Evolutionary conservation across 495 filamentous ascomycete genomes (phyloP).

Genomic region (Lophiotrema nucula): DNA sequence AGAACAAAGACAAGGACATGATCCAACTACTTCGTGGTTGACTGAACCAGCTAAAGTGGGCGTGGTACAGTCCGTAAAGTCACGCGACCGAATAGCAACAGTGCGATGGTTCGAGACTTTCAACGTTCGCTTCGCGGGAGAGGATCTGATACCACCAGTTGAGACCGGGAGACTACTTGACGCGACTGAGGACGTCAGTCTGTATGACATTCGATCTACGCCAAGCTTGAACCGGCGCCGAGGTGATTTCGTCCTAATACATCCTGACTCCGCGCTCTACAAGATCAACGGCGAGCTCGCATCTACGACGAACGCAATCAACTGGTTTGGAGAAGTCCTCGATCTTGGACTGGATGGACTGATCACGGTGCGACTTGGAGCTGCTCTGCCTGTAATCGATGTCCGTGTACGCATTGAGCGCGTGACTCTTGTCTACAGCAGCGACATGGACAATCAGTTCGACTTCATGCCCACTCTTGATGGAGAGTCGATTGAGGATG

Average conservation of each 20-base stretch:
- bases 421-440: slow-evolving; percentile 40
- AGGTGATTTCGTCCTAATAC: slow-evolving; percentile 54
- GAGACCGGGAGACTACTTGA: slow-evolving; percentile 44
- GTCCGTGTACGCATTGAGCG: slow-evolving; percentile 50
- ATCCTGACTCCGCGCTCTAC: background rate
- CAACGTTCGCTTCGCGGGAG: slow-evolving; percentile 37
- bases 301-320: background rate
- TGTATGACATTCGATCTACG: slow-evolving; percentile 56
- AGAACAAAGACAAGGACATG: slow-evolving; percentile 43
- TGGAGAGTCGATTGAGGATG: slow-evolving; percentile 32
- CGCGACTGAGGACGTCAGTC: slow-evolving; percentile 50
- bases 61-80: slow-evolving; percentile 59
- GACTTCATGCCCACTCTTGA: slow-evolving; percentile 41
- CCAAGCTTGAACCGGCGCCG: slow-evolving; percentile 45
- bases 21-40: slow-evolving; percentile 8
- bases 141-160: slow-evolving; percentile 38
- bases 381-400: slow-evolving; percentile 48
- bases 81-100: slow-evolving; percentile 52
- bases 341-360: slow-evolving; percentile 54
- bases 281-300: background rate
- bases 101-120: slow-evolving; percentile 55
- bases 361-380: slow-evolving; percentile 55
- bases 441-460: slow-evolving; percentile 28
- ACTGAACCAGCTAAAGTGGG: slow-evolving; percentile 50
- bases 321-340: slow-evolving; percentile 54